phyloP scores from a whole-genome alignment of 176 grass and related monocot genomes.

The Neostapfia colusana region DNA sequence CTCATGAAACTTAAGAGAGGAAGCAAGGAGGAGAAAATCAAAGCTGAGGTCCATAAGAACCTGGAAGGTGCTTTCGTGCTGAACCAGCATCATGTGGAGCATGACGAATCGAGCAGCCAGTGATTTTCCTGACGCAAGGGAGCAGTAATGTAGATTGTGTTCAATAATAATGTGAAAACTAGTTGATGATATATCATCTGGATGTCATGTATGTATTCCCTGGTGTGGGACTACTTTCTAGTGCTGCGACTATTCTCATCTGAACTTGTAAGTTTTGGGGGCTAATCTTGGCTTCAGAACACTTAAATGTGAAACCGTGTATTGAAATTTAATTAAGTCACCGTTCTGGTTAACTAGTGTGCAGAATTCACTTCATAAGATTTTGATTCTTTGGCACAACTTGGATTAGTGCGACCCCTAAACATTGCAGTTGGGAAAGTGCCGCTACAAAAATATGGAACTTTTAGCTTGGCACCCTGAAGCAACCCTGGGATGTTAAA shows the following conservation, averaged over 20 bases:
- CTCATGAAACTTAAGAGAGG: constrained; percentile 92
- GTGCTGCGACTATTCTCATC: not conserved
- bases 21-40: constrained; percentile 78
- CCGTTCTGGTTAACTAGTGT: not conserved
- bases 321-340: not conserved
- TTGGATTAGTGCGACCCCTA: too few relatives aligned
- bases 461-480: too few relatives aligned
- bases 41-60: constrained; percentile 87
- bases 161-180: constrained; percentile 32
- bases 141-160: constrained; percentile 8
- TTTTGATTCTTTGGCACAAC: too few relatives aligned
- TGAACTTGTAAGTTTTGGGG: not conserved
- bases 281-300: too few relatives aligned
- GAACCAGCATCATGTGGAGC: constrained; percentile 63
- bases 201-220: constrained; percentile 2
- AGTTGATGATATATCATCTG: not conserved
- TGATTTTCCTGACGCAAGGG: constrained; percentile 24
- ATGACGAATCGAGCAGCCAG: constrained; percentile 50
- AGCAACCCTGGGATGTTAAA: too few relatives aligned
- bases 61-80: constrained; percentile 78
- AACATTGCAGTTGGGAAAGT: too few relatives aligned
- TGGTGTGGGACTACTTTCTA: not conserved
- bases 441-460: too few relatives aligned
- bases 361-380: not conserved
- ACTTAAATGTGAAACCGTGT: not conserved